Conservation (phyloP, 805 yeast genomes). For the Debaryomyces maramus region DNA sequence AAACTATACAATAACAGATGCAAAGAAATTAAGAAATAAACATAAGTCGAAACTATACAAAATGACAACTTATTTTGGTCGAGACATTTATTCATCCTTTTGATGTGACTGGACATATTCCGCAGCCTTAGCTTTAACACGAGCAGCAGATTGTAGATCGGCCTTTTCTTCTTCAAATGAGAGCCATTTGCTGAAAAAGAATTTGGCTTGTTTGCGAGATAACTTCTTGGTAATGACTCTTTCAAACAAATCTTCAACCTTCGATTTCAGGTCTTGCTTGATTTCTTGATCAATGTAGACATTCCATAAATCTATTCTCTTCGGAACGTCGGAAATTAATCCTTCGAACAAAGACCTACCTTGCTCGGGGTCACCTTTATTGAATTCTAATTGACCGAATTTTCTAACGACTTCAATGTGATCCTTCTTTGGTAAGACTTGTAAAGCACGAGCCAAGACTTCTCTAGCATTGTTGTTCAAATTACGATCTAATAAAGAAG, state of each 20-base stretch:
- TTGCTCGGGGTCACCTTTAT: conserved; percentile 87
- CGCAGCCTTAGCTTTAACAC: conserved; percentile 88
- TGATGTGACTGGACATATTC: conserved; percentile 55
- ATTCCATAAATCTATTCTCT: conserved; percentile 92
- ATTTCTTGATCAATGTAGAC: conserved; percentile 93
- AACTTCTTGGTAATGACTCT: conserved; percentile 69
- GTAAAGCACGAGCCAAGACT: conserved; percentile 72
- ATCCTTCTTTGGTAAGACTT: conserved; percentile 65
- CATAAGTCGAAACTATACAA: not conserved
- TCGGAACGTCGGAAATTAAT: conserved; percentile 82
- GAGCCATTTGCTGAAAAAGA: conserved; percentile 92
- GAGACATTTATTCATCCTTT: conserved; percentile 4
- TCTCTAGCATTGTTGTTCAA: conserved; percentile 63
- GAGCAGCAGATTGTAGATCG: conserved; percentile 70
- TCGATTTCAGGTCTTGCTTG: conserved; percentile 59
- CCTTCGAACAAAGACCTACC: conserved; percentile 96
- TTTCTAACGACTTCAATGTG: conserved; percentile 81
- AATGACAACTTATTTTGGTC: not conserved
- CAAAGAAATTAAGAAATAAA: not conserved
- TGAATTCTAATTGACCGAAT: conserved; percentile 85
- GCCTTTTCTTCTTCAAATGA: conserved; percentile 68
- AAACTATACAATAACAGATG: conserved; percentile 1
- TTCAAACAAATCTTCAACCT: conserved; percentile 78
- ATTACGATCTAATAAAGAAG: conserved; percentile 64
- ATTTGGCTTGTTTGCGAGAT: conserved; percentile 86